phyloP scores from a whole-genome alignment of 352 stramenopile species.

The Phytopythium chamaehyphon region DNA sequence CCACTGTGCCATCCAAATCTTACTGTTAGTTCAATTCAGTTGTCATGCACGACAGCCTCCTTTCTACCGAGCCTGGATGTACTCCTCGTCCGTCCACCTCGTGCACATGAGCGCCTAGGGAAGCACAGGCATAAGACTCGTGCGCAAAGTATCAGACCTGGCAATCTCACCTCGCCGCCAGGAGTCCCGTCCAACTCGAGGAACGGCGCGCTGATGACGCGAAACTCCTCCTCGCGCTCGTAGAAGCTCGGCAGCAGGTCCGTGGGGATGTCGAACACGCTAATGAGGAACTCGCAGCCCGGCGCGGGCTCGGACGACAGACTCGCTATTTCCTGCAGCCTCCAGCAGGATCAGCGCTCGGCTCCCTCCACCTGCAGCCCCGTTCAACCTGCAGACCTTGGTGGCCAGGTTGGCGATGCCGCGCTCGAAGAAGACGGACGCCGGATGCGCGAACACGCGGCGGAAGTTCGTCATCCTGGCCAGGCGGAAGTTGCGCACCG shows the following conservation, averaged over 20 bases:
- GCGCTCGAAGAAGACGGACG: conserved; percentile 92
- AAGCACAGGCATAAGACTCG: neutral
- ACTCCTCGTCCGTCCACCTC: conserved; percentile 84
- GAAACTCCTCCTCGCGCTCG: conserved; percentile 86
- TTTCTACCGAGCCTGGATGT: conserved; percentile 49
- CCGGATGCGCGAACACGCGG: conserved; percentile 89
- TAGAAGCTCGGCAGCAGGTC: conserved; percentile 63
- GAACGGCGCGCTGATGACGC: conserved; percentile 80
- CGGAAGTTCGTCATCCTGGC: conserved; percentile 80
- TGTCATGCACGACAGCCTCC: neutral
- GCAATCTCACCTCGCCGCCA: conserved; percentile 26
- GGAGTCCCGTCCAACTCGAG: conserved; percentile 46
- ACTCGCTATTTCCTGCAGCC: conserved; percentile 82
- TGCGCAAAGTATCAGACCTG: too few relatives aligned
- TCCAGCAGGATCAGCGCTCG: neutral
- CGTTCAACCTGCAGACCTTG: conserved; percentile 26
- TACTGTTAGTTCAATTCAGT: neutral
- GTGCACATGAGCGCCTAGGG: conserved; percentile 80
- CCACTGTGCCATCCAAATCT: conserved; percentile 37
- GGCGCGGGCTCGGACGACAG: conserved; percentile 63
- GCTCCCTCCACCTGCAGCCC: neutral
- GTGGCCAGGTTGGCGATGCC: conserved; percentile 87
- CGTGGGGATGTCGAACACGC: conserved; percentile 63
- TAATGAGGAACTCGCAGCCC: conserved; percentile 62
- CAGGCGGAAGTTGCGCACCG: conserved; percentile 86